These are phyloP conservation scores for Kuraishia capsulata DNA, from an alignment of 805 yeast genomes.

Conservation along the genomic window DNA sequence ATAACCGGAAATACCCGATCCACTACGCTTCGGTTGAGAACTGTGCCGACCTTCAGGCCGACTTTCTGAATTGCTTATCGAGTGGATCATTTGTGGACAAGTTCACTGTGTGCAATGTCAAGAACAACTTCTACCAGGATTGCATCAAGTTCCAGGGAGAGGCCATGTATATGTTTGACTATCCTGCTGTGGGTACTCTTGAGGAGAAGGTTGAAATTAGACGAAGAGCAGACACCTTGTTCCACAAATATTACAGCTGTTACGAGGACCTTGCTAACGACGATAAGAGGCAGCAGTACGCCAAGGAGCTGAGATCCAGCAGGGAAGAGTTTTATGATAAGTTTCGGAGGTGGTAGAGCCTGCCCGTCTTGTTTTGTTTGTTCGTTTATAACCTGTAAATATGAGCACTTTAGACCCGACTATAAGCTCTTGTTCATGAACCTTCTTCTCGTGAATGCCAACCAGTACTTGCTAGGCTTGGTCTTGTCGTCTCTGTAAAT, in stretches of 20 bases:
- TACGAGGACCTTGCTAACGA: conserved; percentile 18
- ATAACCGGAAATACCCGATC: conserved; percentile 16
- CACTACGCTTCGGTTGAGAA: conserved; percentile 20
- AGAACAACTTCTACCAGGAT: conserved; percentile 18
- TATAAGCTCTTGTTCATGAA: conserved; percentile 74
- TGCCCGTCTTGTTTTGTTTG: neutral
- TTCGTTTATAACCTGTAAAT: neutral
- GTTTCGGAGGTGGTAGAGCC: conserved; percentile 14
- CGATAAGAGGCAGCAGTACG: conserved; percentile 11
- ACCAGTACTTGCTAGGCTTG: conserved; percentile 85
- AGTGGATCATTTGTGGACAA: conserved; percentile 3
- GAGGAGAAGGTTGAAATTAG: conserved; percentile 19
- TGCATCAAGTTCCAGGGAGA: conserved; percentile 21
- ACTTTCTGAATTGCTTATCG: conserved; percentile 16
- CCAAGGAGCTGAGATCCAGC: conserved; percentile 16
- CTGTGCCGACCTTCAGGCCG: conserved; percentile 23
- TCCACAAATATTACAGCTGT: conserved; percentile 15
- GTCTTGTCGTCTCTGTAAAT: conserved; percentile 52
- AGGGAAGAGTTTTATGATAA: conserved; percentile 19
- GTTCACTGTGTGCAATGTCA: conserved; percentile 9
- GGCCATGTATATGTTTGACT: conserved; percentile 23
- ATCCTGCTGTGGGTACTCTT: conserved; percentile 15
- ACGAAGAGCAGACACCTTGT: conserved; percentile 17
- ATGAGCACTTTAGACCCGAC: no score
- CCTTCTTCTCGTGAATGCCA: conserved; percentile 89